Conservation (phyloP, 2,329 filamentous ascomycete species). For the Colletotrichum lini region DNA sequence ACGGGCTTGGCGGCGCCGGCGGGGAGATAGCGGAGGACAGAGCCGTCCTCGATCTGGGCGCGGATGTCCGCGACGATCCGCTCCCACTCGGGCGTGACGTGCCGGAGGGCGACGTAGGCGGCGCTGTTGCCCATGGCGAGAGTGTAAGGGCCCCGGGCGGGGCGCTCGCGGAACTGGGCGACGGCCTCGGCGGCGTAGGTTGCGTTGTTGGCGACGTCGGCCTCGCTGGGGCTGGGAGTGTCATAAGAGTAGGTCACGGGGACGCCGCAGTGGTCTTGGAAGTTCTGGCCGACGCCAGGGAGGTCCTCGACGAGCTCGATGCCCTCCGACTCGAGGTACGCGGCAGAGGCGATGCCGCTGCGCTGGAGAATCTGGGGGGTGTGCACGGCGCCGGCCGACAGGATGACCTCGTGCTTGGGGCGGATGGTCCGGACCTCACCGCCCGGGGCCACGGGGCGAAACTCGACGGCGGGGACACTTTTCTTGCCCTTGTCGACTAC, state of each 20-base stretch:
- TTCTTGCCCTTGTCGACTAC: conserved; percentile 32
- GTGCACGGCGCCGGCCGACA: conserved; percentile 65
- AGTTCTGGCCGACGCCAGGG: conserved; percentile 65
- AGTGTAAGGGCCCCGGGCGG: conserved; percentile 54
- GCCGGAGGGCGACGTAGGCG: conserved; percentile 48
- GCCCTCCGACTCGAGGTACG: conserved; percentile 57
- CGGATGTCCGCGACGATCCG: conserved; percentile 46
- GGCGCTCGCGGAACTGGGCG: conserved; percentile 49
- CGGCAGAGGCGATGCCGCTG: conserved; percentile 62
- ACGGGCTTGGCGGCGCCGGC: conserved; percentile 43
- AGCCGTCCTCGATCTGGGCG: conserved; percentile 45
- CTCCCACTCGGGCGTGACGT: conserved; percentile 45
- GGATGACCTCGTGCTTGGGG: conserved; percentile 61
- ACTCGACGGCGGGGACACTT: conserved; percentile 42
- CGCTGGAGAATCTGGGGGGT: conserved; percentile 67
- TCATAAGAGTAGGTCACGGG: conserved; percentile 41
- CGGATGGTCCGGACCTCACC: conserved; percentile 46
- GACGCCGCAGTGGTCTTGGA: conserved; percentile 57
- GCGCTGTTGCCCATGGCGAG: conserved; percentile 51
- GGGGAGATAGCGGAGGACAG: conserved; percentile 44
- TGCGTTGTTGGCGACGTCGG: conserved; percentile 46
- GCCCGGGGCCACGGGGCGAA: conserved; percentile 43
- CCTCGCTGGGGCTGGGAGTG: conserved; percentile 19
- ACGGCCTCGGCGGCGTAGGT: conserved; percentile 52
- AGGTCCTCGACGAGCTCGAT: conserved; percentile 62